phyloP scores from a whole-genome alignment of 441 rosid genomes.

The Adansonia rubrostipa region DNA sequence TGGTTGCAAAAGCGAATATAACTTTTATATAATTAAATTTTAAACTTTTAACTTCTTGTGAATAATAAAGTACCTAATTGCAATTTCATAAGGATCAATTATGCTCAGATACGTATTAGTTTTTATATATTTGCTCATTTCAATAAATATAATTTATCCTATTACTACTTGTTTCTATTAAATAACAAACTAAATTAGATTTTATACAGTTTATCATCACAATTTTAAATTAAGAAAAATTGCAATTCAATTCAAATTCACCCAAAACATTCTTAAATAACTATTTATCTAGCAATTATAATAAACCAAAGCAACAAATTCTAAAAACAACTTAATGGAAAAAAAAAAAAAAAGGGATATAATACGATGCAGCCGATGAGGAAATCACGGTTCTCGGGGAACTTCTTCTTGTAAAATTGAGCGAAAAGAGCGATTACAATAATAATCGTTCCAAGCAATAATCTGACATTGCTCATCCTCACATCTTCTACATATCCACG shows the following conservation, averaged over 20 bases:
- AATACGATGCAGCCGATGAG: conserved; percentile 81
- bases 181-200: neutral
- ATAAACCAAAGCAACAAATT: conserved; percentile 19
- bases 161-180: neutral
- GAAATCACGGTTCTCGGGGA: conserved; percentile 85
- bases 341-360: conserved; percentile 65
- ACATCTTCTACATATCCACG: conserved; percentile 87
- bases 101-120: neutral
- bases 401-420: conserved; percentile 97
- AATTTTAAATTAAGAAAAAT: neutral
- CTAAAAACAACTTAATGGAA: neutral
- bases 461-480: conserved; percentile 75
- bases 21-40: neutral
- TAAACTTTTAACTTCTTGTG: neutral
- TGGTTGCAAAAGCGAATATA: neutral
- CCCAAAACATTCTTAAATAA: neutral
- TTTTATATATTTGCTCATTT: neutral
- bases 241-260: conserved; percentile 4
- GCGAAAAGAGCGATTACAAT: conserved; percentile 81
- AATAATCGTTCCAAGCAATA: conserved; percentile 68
- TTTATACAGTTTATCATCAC: neutral
- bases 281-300: neutral
- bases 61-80: neutral
- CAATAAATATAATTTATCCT: neutral
- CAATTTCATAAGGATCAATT: neutral